These are phyloP conservation scores for Setomelanomma holmii DNA, from an alignment of 2,329 filamentous ascomycete species.

Conservation along the genomic window DNA sequence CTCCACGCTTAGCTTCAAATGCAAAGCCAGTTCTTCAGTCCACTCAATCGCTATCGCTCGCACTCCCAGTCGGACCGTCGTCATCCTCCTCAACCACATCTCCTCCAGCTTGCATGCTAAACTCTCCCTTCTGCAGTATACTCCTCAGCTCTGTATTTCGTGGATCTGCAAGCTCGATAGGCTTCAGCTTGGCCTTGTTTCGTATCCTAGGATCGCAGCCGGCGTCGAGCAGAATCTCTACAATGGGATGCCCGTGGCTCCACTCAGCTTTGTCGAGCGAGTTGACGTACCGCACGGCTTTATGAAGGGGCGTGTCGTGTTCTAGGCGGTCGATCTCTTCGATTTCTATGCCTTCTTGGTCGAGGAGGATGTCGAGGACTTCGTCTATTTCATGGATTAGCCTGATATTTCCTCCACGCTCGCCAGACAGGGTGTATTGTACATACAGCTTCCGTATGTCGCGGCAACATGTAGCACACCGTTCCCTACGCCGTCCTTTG, in stretches of 20 bases:
- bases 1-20: background rate
- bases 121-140: conserved; percentile 74
- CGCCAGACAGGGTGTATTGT: background rate
- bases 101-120: conserved; percentile 59
- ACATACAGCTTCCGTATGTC: conserved; percentile 81
- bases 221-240: conserved; percentile 84
- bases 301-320: conserved; percentile 80
- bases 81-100: conserved; percentile 60
- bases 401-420: background rate
- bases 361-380: conserved; percentile 80
- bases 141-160: conserved; percentile 67
- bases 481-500: conserved; percentile 85
- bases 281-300: conserved; percentile 79
- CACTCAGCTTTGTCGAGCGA: conserved; percentile 68
- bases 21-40: background rate
- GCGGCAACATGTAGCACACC: conserved; percentile 91
- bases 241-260: conserved; percentile 70
- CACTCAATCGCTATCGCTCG: conserved; percentile 53
- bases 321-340: conserved; percentile 76
- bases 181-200: conserved; percentile 77
- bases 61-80: conserved; percentile 56
- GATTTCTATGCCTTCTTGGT: conserved; percentile 85
- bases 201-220: conserved; percentile 69
- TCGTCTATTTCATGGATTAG: conserved; percentile 64
- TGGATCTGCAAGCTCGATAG: conserved; percentile 76